A percentile compares a stretch with the other conserved stretches of the same genome.
These are phyloP conservation scores for Leccinum boreale DNA, from an alignment of 768 basidiomycete genomes.

Conservation along the genomic window DNA sequence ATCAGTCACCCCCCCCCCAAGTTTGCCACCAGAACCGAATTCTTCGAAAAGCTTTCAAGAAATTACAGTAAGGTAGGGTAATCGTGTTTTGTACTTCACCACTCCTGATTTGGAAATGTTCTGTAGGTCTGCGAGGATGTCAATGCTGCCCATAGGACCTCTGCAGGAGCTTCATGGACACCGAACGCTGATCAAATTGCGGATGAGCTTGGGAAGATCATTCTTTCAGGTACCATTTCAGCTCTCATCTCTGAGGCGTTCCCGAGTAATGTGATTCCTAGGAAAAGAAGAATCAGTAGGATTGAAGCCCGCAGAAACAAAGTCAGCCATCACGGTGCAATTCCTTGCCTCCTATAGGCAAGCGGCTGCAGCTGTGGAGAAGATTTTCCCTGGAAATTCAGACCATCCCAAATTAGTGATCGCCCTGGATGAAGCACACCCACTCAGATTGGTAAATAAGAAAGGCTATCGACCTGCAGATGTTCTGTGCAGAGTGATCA, in stretches of 20 bases:
- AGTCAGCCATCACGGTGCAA: neutral
- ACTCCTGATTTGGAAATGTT: neutral
- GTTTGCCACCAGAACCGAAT: neutral
- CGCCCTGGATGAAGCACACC: neutral
- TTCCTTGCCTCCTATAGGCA: neutral
- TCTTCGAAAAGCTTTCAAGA: neutral
- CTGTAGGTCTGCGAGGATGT: neutral
- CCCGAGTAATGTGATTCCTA: neutral
- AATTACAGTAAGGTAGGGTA: conserved; percentile 5
- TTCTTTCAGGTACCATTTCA: neutral
- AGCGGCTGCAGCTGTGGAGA: neutral
- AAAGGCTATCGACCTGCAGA: neutral
- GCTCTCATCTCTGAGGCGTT: neutral
- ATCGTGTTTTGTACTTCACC: neutral
- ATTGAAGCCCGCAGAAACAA: neutral
- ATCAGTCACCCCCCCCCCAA: neutral
- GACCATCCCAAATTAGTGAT: neutral
- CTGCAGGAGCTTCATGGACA: neutral
- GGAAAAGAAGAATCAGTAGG: neutral
- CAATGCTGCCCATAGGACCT: neutral
- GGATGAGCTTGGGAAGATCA: neutral
- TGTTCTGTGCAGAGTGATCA: neutral
- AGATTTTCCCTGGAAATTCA: neutral
- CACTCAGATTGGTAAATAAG: neutral
- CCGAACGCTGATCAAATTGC: neutral